Evolutionary conservation across 306 rosid species (phyloP), one percentile per base, ranked within the genome.

Genomic region (Crataegus laevigata): DNA sequence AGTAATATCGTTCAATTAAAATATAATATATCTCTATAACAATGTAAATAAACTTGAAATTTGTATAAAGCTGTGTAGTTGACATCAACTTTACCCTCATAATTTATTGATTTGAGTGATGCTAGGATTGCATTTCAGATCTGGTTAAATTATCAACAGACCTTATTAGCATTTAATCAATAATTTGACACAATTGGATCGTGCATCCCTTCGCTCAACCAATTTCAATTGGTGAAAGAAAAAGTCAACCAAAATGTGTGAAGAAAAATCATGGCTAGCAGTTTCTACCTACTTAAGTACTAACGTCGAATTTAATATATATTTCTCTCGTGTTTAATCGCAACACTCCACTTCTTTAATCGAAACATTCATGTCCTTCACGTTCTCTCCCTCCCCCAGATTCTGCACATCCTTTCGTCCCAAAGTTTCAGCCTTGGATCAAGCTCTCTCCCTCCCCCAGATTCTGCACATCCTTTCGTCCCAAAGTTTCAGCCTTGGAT

Each of bases 361-460:
- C 10, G 40, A 15, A 47, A n/a, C 36, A 24, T 75, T 71, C 78
- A 58, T 60, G 80, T 65, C 52, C 40, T 52, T 59, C 83, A 66
- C 78, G 83, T 51, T 62, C 64, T 61, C 47, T 51, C 59, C 43
- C 50, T 62, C 61, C 69, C 80, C 25, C 73, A 14, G 25, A 22
- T 22, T 54, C 54, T 15, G 11, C 76, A 54, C 43, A 55, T 68
- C 54, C n/a, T 79, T 75, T 9, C 13, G 8, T 38, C 29, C 29
- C 25, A 10, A 63, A 63, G 66, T 43, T 55, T 60, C 66, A 11
- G 73, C 79, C 77, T 77, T 28, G 76, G 38, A 61, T 42, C 77
- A 38, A 51, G 66, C 69, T 25, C 64, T 61, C 47, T 51, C 59
- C 43, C 50, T 62, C 61, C 69, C 80, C 25, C 73, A 14, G 25